Evolutionary conservation across 331 rosid species (phyloP), one percentile per base, ranked within the genome.

Genomic region (Acacia pycnantha): DNA sequence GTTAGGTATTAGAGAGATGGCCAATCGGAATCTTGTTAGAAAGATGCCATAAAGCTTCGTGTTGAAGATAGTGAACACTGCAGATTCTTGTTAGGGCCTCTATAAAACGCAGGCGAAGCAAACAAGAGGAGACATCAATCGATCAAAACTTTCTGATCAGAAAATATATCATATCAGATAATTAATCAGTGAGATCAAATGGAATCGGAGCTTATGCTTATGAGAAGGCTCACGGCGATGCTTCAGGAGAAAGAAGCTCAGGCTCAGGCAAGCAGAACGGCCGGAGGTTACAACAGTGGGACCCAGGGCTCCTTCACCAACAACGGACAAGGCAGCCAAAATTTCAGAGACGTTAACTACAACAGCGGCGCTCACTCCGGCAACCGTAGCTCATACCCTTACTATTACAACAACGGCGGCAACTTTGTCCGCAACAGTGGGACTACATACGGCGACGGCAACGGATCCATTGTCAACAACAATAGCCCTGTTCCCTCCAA

Each of bases 371-470:
- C 68, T 10, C 0, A 35, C 8, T 74, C 79, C 7, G 79, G 79
- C 13, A 27, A 74, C 79, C n/a, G 51, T 0, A 5, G 54, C 11
- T 5, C 4, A 1, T 16, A 0, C 18, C 9, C 19, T 33, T 35
- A n/a, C 65, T 11, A 35, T 0, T 0, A 54, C 50, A 74, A 74
- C 51, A 1, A 53, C 3, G 53, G 79, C 0, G 75, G 75, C 19
- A 44, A 24, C 29, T 81, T 77, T 13, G 74, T 81, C 13, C 79
- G 51, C 65, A 87, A 87, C 84, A 43, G 80, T 59, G 87, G 89
- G 26, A 24, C 44, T 31, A 69, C 77, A 27, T 33, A 51, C 37
- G 89, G 89, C 37, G 74, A 87, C 22, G 87, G 89, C 22, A 86
- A 56, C 13, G 62, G 62, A 21, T 56, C 13, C 13, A 56, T 56